A percentile compares a stretch with the other conserved stretches of the same genome.
These are phyloP conservation scores for Fraxinus cuspidata DNA, from an alignment of 257 asterid species.

Conservation along the genomic window DNA sequence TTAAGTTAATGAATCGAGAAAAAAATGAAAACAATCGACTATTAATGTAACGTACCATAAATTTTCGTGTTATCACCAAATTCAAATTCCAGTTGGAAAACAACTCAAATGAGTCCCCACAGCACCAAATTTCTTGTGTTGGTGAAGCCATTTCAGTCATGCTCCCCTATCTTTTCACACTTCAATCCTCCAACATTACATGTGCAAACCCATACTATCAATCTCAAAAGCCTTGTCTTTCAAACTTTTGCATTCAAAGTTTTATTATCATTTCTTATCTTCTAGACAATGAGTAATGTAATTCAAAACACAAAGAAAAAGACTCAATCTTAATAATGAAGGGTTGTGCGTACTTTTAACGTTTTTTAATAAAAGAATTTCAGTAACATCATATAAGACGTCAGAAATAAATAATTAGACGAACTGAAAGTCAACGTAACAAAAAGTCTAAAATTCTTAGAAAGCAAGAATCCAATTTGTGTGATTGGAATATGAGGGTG, in stretches of 20 bases:
- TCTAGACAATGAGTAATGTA: neutral
- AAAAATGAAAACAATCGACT: too few species aligned
- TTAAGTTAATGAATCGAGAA: too few species aligned
- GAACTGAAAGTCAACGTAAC: neutral
- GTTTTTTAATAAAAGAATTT: too few species aligned
- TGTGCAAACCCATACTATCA: slow-evolving; percentile 42
- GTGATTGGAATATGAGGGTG: neutral
- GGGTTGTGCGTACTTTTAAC: too few species aligned
- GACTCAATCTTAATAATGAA: too few species aligned
- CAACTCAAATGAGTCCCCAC: slow-evolving; percentile 53
- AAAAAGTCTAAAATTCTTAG: neutral
- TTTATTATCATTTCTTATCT: neutral
- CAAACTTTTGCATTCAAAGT: neutral
- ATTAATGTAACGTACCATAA: slow-evolving; percentile 20
- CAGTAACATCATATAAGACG: too few species aligned
- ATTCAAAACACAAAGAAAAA: too few species aligned
- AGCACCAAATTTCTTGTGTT: slow-evolving; percentile 30
- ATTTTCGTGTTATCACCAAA: slow-evolving; percentile 9
- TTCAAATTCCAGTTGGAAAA: slow-evolving; percentile 37
- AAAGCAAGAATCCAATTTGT: neutral
- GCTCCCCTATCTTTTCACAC: slow-evolving; percentile 39
- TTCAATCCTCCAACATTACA: slow-evolving; percentile 49
- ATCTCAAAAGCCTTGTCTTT: slow-evolving; percentile 19
- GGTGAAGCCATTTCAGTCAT: slow-evolving; percentile 32
- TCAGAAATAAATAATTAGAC: too few species aligned